Conservation (phyloP, 768 basidiomycete species). For the Auricularia heimuer region DNA sequence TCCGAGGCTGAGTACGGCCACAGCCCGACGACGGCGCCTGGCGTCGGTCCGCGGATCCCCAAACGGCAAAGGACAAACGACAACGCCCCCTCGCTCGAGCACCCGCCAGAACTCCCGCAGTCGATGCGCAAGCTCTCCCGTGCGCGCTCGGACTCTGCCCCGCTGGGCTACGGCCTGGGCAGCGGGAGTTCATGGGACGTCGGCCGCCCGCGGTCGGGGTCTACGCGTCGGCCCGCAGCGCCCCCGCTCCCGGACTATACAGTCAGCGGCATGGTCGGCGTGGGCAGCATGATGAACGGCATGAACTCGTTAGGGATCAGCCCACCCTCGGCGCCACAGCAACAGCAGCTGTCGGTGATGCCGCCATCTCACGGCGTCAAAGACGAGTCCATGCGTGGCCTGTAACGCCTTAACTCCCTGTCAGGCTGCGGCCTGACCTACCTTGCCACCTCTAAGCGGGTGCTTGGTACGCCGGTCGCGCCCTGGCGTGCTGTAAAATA, state of each 20-base stretch:
- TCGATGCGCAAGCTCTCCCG: conserved; percentile 31
- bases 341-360: not conserved
- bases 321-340: not conserved
- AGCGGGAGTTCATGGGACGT: not conserved
- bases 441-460: not conserved
- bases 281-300: not conserved
- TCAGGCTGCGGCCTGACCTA: not conserved
- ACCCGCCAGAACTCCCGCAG: conserved; percentile 11
- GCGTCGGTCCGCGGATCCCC: conserved; percentile 6
- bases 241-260: not conserved
- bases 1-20: not conserved
- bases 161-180: conserved; percentile 42
- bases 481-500: not conserved
- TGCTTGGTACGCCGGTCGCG: not conserved
- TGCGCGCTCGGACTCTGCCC: conserved; percentile 61
- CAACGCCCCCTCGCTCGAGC: conserved; percentile 6
- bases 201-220: not conserved
- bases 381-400: not conserved
- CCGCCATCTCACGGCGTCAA: not conserved
- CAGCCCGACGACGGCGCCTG: not conserved
- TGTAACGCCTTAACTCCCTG: not conserved
- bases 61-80: conserved; percentile 46
- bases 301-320: not conserved
- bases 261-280: not conserved
- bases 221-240: not conserved